phyloP scores from a whole-genome alignment of 2,329 filamentous ascomycete species.

The Trichoderma pleuroti region DNA sequence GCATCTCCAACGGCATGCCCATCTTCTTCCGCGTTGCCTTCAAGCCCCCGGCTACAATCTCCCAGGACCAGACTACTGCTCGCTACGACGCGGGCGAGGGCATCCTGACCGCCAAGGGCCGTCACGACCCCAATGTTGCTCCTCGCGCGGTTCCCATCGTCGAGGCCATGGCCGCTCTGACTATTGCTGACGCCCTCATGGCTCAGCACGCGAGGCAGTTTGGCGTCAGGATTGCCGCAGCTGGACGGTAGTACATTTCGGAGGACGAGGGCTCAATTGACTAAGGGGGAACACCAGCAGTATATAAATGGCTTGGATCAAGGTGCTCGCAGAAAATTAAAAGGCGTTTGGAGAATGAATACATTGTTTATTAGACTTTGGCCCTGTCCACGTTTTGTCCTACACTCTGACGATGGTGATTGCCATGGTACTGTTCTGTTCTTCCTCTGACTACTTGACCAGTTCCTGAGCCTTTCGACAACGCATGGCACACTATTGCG shows the following conservation, averaged over 20 bases:
- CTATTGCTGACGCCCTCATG: constrained; percentile 82
- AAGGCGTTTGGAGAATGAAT: constrained; percentile 25
- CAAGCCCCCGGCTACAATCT: constrained; percentile 93
- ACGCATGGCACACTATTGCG: too few relatives aligned
- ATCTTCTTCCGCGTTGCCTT: constrained; percentile 95
- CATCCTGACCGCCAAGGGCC: constrained; percentile 81
- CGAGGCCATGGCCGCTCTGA: constrained; percentile 85
- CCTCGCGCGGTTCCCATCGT: constrained; percentile 83
- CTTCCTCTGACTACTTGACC: too few relatives aligned
- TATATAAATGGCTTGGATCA: constrained; percentile 24
- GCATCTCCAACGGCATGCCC: constrained; percentile 87
- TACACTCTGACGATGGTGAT: too few relatives aligned
- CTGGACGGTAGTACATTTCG: constrained; percentile 21
- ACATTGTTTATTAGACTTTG: constrained; percentile 25
- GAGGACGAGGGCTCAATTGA: constrained; percentile 15
- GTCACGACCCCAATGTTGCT: constrained; percentile 92
- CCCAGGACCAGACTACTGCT: constrained; percentile 78
- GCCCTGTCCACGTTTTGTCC: too few relatives aligned
- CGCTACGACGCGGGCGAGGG: constrained; percentile 73
- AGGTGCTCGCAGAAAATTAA: constrained; percentile 23
- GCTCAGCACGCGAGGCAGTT: constrained; percentile 64
- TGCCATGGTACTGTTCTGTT: too few relatives aligned
- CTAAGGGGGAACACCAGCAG: constrained; percentile 23
- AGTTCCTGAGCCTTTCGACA: too few relatives aligned
- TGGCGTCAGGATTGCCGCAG: constrained; percentile 24